Evolutionary conservation across 1,284 basidiomycete genomes (phyloP).

Genomic region (Heterobasidion occidentale): DNA sequence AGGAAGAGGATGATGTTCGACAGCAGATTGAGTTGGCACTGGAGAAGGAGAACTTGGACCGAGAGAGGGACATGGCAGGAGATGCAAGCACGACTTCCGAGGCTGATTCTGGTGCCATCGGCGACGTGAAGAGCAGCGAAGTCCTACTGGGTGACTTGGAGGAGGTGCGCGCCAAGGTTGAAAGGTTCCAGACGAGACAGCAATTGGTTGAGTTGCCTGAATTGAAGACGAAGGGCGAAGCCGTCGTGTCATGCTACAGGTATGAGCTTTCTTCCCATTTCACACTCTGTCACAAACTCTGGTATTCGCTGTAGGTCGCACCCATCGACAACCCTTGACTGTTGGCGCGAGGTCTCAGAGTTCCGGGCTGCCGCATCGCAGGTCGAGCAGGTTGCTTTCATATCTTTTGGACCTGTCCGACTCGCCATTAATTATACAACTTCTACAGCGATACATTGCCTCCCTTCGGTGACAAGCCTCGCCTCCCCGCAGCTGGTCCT

Average conservation of each 20-base stretch:
- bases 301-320: conserved; percentile 41
- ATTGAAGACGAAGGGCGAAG: conserved; percentile 50
- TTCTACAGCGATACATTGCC: neutral
- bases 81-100: conserved; percentile 21
- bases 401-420: neutral
- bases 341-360: conserved; percentile 66
- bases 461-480: neutral
- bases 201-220: conserved; percentile 47
- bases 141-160: conserved; percentile 65
- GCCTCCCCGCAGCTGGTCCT: too few relatives aligned
- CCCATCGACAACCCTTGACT: conserved; percentile 55
- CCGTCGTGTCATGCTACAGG: conserved; percentile 69
- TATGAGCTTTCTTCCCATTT: conserved; percentile 26
- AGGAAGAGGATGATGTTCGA: conserved; percentile 58
- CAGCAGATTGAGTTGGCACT: conserved; percentile 62
- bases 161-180: conserved; percentile 63
- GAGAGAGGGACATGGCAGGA: conserved; percentile 48
- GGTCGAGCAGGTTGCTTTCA: conserved; percentile 47
- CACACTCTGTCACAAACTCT: neutral
- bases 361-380: conserved; percentile 67
- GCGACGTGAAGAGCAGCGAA: conserved; percentile 49
- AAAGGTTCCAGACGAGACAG: conserved; percentile 58
- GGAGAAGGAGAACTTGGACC: conserved; percentile 75
- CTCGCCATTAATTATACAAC: neutral
- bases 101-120: conserved; percentile 24